Evolutionary conservation across 345 rosid genomes (phyloP), one percentile per base, ranked within the genome.

Genomic region (Lepidium africanum): DNA sequence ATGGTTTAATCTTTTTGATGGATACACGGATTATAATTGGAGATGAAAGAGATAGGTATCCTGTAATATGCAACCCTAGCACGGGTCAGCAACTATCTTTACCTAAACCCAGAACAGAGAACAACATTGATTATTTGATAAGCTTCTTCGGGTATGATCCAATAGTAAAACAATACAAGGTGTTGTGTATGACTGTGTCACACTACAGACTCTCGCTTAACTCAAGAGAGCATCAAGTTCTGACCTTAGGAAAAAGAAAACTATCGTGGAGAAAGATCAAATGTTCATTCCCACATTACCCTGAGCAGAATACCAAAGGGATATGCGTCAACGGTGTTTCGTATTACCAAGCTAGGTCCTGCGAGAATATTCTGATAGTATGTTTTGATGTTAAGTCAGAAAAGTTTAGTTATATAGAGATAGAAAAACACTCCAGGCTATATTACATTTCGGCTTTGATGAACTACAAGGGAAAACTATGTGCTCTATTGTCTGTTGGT

Each of bases 71-170:
- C 16, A 65, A 65, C 59, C 59, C 49, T 65, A 3, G 27, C 16
- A 65, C 59, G 16, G 39, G 69, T 10, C 69, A 50, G 45, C 50
- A 0, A 3, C 4, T 65, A 2, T 1, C 6, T 27, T 40, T 52
- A 52, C 60, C 70, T n/a, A 37, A 16, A 2, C 30, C 41, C 5
- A 16, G 6, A 51, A 40, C 27, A 0, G 25, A 1, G 16, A 25
- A 65, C 7, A 0, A 0, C 4, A 3, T n/a, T n/a, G n/a, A n/a
- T n/a, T n/a, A 50, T 38, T 16, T 40, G 60, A 65, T 9, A 65
- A 65, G 19, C n/a, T 65, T 65, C 40, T 52, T 65, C 1, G 60
- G 70, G 40, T 65, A 39, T 42, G 71, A 66, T 42, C 71, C 71
- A 0, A 33, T 53, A 2, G 36, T 6, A 0, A 66, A 54, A 54